phyloP scores from a whole-genome alignment of 805 yeast species.

The Candida quercuum region DNA sequence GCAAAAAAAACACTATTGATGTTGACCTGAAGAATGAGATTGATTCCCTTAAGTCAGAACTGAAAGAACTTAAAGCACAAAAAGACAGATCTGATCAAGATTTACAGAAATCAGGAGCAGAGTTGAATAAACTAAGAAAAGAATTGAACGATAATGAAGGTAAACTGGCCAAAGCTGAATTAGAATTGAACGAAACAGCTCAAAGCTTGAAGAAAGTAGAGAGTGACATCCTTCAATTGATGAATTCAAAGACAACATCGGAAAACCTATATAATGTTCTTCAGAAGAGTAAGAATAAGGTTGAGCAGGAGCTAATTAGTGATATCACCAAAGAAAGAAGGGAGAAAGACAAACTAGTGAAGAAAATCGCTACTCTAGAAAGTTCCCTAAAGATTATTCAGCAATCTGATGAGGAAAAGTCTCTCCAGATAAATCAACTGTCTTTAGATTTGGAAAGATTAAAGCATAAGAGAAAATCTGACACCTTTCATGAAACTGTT shows the following conservation, averaged over 20 bases:
- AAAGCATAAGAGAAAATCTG: constrained; percentile 16
- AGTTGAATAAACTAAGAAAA: neutral
- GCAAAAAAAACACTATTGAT: too few relatives aligned
- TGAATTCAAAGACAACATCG: too few relatives aligned
- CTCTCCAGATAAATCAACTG: constrained; percentile 11
- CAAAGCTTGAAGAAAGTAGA: too few relatives aligned
- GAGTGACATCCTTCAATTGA: too few relatives aligned
- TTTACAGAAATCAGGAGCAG: neutral
- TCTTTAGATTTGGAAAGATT: constrained; percentile 2
- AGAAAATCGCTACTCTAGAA: neutral
- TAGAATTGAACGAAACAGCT: too few relatives aligned
- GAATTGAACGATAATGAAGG: constrained; percentile 1
- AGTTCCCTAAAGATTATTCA: neutral
- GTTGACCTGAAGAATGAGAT: too few relatives aligned
- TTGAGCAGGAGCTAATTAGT: constrained; percentile 1
- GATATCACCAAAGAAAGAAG: constrained; percentile 3
- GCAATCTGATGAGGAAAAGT: neutral
- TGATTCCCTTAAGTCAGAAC: too few relatives aligned
- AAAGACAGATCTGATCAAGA: neutral
- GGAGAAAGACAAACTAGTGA: constrained; percentile 2
- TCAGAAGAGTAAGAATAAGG: neutral
- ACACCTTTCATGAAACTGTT: constrained; percentile 1
- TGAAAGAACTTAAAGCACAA: neutral
- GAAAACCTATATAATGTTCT: too few relatives aligned
- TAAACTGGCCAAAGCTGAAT: too few relatives aligned